Base-by-base conservation (phyloP, 192 early-diverging fungal genomes). In the Dimargaris xerosporica region DNA sequence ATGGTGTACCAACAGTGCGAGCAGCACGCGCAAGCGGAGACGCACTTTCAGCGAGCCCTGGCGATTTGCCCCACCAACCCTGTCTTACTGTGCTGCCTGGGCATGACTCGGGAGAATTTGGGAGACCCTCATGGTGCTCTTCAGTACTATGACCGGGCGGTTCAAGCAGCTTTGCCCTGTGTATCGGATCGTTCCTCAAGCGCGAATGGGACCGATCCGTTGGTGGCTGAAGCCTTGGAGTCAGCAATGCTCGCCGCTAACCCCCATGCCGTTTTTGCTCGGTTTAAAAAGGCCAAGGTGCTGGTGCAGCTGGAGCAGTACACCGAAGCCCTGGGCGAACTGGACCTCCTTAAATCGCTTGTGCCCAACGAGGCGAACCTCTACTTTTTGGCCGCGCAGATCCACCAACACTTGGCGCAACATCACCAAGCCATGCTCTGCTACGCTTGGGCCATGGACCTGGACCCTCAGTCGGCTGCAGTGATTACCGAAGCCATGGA, bases 21-120 rank as follows among this genome's bases (percentile, higher is more conserved):
- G 28, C 89, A 93, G 65, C 73, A 73, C 25, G 74, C 85, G 45
- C 61, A 81, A 44, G 85, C 91, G 7, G 83, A 85, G 61, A 82
- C 81, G 53, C 80, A 91, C 66, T 90, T 83, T 67, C 70, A 75
- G 51, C 75, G 77, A 0, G 91, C 93, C 0, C 62, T 88, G 44
- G 69, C 75, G 7, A 80, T 96, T 17, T 92, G 90, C 63, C 70
- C 78, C 0, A 72, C 78, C 45, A 91, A 86, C 62, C 78, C 85
- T 6, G 74, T 91, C 28, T 66, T 92, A 31, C 70, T 87, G 19
- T 82, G 80, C 54, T 82, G 81, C 30, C 70, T 88, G 0, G 93
- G 86, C n/a, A 74, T 77, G 28, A 82, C 91, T 69, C 77, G 77
- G 55, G 86, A 86, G 72, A 77, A 74, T 21, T 71, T 73, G 69